Evolutionary conservation across 306 rosid genomes (phyloP).

Genomic region (Fagus sylvatica): DNA sequence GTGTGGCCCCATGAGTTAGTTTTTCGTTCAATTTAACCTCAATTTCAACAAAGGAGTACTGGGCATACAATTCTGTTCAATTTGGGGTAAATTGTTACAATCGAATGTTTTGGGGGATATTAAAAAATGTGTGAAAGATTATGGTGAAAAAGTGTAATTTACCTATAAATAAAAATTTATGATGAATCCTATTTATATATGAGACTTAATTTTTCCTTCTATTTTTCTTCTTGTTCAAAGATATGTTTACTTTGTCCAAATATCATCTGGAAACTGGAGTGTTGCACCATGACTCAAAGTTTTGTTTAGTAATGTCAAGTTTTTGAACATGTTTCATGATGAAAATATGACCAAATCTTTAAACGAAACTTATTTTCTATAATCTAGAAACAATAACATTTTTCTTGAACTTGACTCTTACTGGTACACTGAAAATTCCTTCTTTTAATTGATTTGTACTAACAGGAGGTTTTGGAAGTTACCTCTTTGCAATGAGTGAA

Average conservation of each 20-base stretch:
- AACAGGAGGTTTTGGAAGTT: conserved; percentile 19
- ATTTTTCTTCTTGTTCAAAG: background rate
- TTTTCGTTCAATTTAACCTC: no score
- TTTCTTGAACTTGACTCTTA: background rate
- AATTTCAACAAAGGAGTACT: no score
- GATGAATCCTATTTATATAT: no score
- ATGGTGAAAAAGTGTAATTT: no score
- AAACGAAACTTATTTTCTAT: background rate
- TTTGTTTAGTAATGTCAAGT: background rate
- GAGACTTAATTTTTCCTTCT: no score
- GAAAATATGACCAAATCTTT: background rate
- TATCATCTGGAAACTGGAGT: background rate
- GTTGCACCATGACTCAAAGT: background rate
- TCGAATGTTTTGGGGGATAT: no score
- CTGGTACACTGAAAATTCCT: background rate
- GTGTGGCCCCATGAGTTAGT: no score
- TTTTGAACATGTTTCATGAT: background rate
- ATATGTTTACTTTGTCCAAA: background rate
- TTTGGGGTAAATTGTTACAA: no score
- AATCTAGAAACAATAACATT: background rate
- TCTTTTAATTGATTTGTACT: background rate
- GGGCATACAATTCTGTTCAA: no score
- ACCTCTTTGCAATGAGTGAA: conserved; percentile 16
- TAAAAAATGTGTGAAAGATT: no score
- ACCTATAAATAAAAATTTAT: no score